These are phyloP conservation scores for Agarophyton chilense DNA, from an alignment of 23 red algal genomes.

Conservation along the genomic window DNA sequence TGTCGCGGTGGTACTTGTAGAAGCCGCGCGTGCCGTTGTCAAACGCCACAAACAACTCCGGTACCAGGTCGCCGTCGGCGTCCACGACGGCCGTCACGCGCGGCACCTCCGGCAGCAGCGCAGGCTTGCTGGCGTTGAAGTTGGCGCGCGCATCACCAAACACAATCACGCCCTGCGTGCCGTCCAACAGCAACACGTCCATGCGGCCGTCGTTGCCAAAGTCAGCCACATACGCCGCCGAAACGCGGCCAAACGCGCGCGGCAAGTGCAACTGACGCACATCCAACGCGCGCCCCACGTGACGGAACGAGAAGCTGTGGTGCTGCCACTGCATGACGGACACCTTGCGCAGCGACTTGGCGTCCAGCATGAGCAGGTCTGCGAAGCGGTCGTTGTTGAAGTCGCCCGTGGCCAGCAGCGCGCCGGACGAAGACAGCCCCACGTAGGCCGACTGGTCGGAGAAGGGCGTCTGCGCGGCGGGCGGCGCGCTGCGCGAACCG, in stretches of 20 bases:
- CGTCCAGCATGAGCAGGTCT: constrained; percentile 75
- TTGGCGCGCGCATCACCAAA: constrained; percentile 65
- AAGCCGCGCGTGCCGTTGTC: constrained; percentile 80
- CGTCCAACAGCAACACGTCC: constrained; percentile 79
- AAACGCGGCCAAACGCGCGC: constrained; percentile 11
- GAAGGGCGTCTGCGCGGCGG: constrained; percentile 32
- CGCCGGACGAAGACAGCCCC: constrained; percentile 56
- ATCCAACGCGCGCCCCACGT: constrained; percentile 5
- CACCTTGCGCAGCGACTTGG: constrained; percentile 27
- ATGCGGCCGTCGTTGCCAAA: constrained; percentile 86
- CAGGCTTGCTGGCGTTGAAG: constrained; percentile 54
- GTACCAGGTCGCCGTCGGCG: constrained; percentile 84
- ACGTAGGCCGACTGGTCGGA: constrained; percentile 81
- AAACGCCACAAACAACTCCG: constrained; percentile 84
- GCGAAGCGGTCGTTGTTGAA: constrained; percentile 81
- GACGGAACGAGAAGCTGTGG: constrained; percentile 57
- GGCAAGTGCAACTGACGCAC: background rate
- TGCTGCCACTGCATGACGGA: constrained; percentile 71
- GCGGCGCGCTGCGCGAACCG: constrained; percentile 33
- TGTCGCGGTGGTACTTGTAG: constrained; percentile 24
- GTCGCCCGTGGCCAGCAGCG: constrained; percentile 68
- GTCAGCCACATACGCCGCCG: constrained; percentile 66
- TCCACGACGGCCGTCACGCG: constrained; percentile 61
- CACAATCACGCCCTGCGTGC: constrained; percentile 44
- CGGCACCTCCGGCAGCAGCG: constrained; percentile 24